Base-by-base conservation (phyloP, 805 yeast species). In the Nakazawaea ernobii region DNA sequence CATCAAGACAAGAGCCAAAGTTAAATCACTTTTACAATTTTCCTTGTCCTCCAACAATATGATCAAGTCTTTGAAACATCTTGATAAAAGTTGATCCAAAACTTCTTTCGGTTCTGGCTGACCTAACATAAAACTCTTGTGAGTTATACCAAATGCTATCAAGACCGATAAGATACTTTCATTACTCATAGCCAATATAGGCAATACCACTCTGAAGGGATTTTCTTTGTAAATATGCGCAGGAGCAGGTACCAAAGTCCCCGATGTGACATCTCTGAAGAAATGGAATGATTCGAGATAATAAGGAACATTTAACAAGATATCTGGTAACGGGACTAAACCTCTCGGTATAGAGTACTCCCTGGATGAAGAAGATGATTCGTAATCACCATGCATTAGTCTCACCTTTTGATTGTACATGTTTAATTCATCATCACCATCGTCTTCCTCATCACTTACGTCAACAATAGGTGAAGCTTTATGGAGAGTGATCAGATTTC, bases 221-320 rank as follows among this genome's bases (percentile, higher is more conserved):
- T 84, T 82, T 13, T 76, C 79, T 17, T 63, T 67, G 55, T 81
- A 82, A 1, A 73, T 56, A 7, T 68, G 59, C 3, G 75, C 67
- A 8, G 87, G 87, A 0, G 86, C 81, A 0, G 91, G 90, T 6
- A 82, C 86, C 15, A 85, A 68, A 26, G 74, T 66, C 33, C 70
- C 71, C 1, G 91, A 77, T 0, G 87, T 84, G 11, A 77, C 75
- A 43, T 79, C 69, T 8, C 79, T 63, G 69, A 77, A 86, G 52
- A 81, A 81, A 51, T 80, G 80, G 63, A 85, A 79, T 17, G 81
- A 67, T 46, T 79, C 81, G 42, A 77, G 67, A 59, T 81, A 82
- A 51, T 69, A 72, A 0, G 87, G 84, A 11, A 80, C 83, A 46
- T 76, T 72, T 14, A 74, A 59, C 11, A 85, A 63, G 6, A 82